Base-by-base conservation (phyloP, 805 yeast species). In the Yueomyces sinensis region DNA sequence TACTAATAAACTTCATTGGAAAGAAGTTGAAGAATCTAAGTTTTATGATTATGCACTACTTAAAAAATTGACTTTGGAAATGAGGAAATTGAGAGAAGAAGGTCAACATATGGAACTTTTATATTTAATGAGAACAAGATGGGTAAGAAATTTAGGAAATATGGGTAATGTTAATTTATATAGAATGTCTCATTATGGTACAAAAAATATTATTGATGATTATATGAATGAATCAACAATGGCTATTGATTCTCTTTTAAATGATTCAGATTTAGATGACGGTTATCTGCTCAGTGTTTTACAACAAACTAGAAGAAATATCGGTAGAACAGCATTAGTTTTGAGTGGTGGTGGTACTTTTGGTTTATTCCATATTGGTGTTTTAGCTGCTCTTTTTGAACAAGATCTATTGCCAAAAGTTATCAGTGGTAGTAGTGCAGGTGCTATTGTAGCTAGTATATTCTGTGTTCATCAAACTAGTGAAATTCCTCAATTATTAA, bases 331-430 rank as follows among this genome's bases (percentile, higher is more conserved):
- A 0, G 98, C 97, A 0, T 62, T 91, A 19, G 84, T 93, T n/a
- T 66, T 91, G 35, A 79, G 94, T 32, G 99, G 99, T 2, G 99
- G 99, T 2, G 86, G 94, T 2, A 82, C 94, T 4, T 82, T 89
- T 61, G 98, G 97, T 0, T 59, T 89, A 33, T 75, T 87, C 41
- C 97, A 89, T 44, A 81, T 86, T 38, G 99, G 99, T 1, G 95
- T 91, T 0, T 60, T 89, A 31, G 74, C 83, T 4, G 81, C 91
- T 2, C 64, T 91, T 22, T 59, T 79, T 29, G 91, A 83, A 44
- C 68, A 71, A 34, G 76, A 79, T 35, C 61, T 86, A 17, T 61
- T 89, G 17, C 99, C 99, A 0, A 69, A 81, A 32, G 82, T 91
- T 27, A 74, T 91, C 13, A 81, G 94, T 32, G 98, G 99, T 1